These are phyloP conservation scores for Monilinia aucupariae DNA, from an alignment of 2,329 filamentous ascomycete genomes.

Conservation along the genomic window DNA sequence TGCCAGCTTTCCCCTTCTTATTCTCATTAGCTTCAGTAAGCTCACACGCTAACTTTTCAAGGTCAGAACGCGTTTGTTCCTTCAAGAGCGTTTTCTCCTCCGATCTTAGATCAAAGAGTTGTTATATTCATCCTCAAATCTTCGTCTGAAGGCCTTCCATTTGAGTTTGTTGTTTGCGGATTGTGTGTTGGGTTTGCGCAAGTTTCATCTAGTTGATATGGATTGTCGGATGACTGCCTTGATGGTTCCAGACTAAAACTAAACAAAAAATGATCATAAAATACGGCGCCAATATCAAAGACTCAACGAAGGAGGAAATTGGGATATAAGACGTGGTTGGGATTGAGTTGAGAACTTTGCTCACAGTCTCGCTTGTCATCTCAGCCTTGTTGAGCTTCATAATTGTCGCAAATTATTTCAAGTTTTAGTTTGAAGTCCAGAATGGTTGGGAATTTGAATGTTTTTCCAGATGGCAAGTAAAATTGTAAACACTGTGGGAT, in stretches of 20 bases:
- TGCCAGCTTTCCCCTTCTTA: not conserved
- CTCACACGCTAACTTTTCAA: not conserved
- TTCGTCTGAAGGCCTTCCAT: not conserved
- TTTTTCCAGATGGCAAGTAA: fast-evolving
- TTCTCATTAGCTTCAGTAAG: not conserved
- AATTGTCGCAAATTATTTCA: not conserved
- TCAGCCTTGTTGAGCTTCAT: not conserved
- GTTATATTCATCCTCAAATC: not conserved
- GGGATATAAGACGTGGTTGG: not conserved
- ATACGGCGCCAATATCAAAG: not conserved
- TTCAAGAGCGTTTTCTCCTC: not conserved
- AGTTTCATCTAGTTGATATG: not conserved
- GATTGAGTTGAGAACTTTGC: not conserved
- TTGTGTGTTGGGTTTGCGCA: not conserved
- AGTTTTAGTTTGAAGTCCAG: not conserved
- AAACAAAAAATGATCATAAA: not conserved
- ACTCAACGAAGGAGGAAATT: too few species aligned
- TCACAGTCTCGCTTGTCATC: not conserved
- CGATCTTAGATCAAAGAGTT: too few species aligned
- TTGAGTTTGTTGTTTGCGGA: not conserved
- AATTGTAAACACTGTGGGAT: not conserved
- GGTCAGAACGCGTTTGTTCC: not conserved
- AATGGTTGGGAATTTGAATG: fast-evolving
- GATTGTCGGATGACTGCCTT: not conserved
- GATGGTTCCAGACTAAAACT: not conserved